Base-by-base conservation (phyloP, 176 grass and related monocot species). In the Microstegium vimineum region DNA sequence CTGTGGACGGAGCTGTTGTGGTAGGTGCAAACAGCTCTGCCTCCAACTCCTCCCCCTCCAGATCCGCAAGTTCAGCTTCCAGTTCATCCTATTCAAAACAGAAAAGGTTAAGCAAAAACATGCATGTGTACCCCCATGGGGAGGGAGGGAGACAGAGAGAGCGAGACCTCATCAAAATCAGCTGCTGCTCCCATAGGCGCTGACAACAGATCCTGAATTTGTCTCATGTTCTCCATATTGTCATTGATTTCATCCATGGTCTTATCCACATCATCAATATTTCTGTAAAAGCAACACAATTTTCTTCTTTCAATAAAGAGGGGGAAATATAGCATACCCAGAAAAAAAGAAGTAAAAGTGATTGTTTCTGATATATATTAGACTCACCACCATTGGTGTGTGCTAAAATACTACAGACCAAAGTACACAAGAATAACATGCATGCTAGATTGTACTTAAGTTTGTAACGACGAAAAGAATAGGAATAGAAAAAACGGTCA, bases 161-260 rank as follows among this genome's bases (percentile, higher is more conserved):
- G n/a, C n/a, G 16, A 61, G 57, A 98, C 95, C 79, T 98, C 95
- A 87, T 98, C 95, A 45, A 98, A 98, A 93, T 98, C 90, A 87
- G 84, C 84, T 75, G 90, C 88, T 73, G 88, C 88, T 71, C 95
- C 92, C 73, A 98, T 89, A 63, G 95, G 95, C 4, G 90, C 77
- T 79, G 95, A 86, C 32, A 94, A 84, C 70, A 91, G 81, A 80
- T 94, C 90, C 81, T 98, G 95, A 72, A 98, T 98, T 76, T 98
- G 92, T 70, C 94, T 90, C 95, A 98, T 98, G 56, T 92, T 98
- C 84, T 98, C 92, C 82, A 79, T 94, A 57, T 94, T 91, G 66
- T 98, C 95, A 89, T 98, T 98, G 56, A 98, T 98, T 89, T 94
- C 95, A 79, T 98, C 95, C 95, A 98, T 98, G 10, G 92, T 98